These are phyloP conservation scores for Eucalyptus pauciflora DNA, from an alignment of 345 rosid species.

Conservation along the genomic window DNA sequence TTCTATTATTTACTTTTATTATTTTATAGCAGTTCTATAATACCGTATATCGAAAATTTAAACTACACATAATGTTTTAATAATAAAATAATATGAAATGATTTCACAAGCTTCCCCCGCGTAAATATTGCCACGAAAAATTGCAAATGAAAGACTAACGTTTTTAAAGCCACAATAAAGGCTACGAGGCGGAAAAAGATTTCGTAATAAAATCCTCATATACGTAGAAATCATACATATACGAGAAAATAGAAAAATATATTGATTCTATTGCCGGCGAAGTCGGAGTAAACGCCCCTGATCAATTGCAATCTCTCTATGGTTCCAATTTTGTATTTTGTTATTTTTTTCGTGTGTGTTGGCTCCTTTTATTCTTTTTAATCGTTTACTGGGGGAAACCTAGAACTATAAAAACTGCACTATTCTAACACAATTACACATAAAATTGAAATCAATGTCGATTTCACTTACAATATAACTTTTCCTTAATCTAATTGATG, in stretches of 20 bases:
- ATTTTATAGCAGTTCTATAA: neutral
- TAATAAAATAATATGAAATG: neutral
- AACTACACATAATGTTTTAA: neutral
- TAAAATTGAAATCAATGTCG: neutral
- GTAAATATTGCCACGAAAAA: neutral
- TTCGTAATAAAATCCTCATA: neutral
- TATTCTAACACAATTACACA: neutral
- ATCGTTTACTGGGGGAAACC: neutral
- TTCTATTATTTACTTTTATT: too few relatives aligned
- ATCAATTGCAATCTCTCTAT: neutral
- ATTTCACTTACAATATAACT: neutral
- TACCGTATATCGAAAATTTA: neutral
- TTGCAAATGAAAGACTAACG: neutral
- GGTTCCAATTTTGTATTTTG: neutral
- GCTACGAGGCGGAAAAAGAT: neutral
- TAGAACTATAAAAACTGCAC: neutral
- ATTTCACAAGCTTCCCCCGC: neutral
- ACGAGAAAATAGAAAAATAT: neutral
- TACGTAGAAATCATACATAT: neutral
- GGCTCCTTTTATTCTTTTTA: too few relatives aligned
- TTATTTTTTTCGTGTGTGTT: neutral
- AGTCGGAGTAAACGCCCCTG: neutral
- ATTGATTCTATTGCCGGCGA: too few relatives aligned
- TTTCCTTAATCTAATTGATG: neutral
- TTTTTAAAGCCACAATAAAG: neutral